Conservation (phyloP, 2,329 filamentous ascomycete genomes). For the Talaromyces sp. region DNA sequence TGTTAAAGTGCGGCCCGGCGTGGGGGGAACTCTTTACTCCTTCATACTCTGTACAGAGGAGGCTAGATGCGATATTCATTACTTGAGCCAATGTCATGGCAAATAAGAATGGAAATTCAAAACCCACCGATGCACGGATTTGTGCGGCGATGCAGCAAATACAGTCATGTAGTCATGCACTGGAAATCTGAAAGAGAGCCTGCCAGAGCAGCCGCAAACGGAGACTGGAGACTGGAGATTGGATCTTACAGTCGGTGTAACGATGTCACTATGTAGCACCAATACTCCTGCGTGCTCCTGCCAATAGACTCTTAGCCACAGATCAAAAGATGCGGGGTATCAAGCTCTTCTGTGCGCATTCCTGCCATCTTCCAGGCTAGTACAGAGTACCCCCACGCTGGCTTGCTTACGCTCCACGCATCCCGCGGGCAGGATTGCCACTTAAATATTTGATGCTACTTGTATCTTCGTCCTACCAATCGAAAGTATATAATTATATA, state of each 20-base stretch:
- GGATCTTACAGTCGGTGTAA: background rate
- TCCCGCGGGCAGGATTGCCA: background rate
- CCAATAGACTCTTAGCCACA: background rate
- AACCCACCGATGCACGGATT: background rate
- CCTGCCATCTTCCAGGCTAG: background rate
- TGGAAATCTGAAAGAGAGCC: background rate
- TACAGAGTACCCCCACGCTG: background rate
- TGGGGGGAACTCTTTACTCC: background rate
- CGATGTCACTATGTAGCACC: background rate
- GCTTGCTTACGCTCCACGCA: background rate
- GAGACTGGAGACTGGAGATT: background rate
- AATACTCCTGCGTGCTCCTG: background rate
- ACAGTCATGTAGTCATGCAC: background rate
- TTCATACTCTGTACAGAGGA: background rate
- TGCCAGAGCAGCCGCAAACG: background rate
- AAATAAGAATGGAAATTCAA: too few species aligned
- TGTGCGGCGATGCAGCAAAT: background rate
- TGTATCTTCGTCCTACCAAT: background rate
- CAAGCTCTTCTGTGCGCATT: background rate
- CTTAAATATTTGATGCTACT: background rate
- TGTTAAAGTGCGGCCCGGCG: too few species aligned
- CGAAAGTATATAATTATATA: background rate
- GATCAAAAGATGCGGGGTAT: background rate
- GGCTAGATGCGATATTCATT: too few species aligned
- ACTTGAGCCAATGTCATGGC: too few species aligned